A percentile compares a stretch with the other conserved stretches of the same genome.
Evolutionary conservation across 805 yeast species (phyloP).

Genomic region (Candida morakotiae): DNA sequence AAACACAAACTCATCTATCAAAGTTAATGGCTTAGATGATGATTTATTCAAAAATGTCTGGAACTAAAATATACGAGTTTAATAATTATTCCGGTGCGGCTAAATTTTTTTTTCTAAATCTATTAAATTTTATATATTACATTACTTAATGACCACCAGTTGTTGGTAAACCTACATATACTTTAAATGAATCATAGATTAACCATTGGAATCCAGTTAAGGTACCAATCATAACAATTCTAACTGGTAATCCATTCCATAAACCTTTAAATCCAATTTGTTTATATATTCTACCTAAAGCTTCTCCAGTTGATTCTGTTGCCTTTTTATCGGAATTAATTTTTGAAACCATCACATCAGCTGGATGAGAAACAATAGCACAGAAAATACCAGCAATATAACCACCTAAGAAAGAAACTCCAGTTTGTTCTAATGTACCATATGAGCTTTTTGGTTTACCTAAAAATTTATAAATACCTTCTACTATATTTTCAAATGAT

Average conservation of each 20-base stretch:
- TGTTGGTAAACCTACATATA: constrained; percentile 91
- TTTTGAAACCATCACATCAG: constrained; percentile 98
- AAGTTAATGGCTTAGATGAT: constrained; percentile 42
- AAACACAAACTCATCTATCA: constrained; percentile 3
- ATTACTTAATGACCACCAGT: constrained; percentile 51
- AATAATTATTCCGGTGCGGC: constrained; percentile 39
- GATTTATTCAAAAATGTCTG: constrained; percentile 70
- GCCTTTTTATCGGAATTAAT: constrained; percentile 69
- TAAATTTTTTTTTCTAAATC: background rate
- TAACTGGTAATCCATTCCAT: constrained; percentile 92
- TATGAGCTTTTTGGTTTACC: constrained; percentile 73
- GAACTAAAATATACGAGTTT: constrained; percentile 30
- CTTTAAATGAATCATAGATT: constrained; percentile 93
- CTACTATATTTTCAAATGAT: constrained; percentile 88
- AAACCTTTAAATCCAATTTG: constrained; percentile 86
- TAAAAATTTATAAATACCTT: constrained; percentile 65
- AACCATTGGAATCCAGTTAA: constrained; percentile 97
- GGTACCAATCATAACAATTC: constrained; percentile 97
- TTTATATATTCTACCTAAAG: constrained; percentile 69
- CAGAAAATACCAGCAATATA: constrained; percentile 96
- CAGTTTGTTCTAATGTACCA: constrained; percentile 76
- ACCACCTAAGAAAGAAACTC: constrained; percentile 93
- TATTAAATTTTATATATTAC: background rate
- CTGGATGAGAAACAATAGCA: constrained; percentile 95
- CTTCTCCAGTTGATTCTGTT: constrained; percentile 62